These are phyloP conservation scores for Davidsoniella australis DNA, from an alignment of 2,329 filamentous ascomycete genomes.

Conservation along the genomic window DNA sequence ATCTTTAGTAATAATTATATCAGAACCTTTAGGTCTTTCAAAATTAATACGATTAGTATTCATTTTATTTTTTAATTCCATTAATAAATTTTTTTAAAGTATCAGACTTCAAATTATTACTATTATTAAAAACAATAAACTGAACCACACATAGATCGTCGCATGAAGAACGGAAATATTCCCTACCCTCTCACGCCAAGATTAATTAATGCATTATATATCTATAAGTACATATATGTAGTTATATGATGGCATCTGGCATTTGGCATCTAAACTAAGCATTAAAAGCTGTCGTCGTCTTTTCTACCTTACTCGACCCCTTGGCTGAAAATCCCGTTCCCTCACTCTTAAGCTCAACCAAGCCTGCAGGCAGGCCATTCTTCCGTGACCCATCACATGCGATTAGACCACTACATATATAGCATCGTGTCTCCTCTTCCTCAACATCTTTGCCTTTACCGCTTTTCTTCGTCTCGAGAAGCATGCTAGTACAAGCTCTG, in stretches of 20 bases:
- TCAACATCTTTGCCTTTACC: constrained; percentile 23
- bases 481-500: constrained; percentile 40
- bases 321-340: constrained; percentile 85
- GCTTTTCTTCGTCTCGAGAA: constrained; percentile 36
- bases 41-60: no score
- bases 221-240: background rate
- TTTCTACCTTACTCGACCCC: constrained; percentile 70
- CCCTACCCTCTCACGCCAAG: no score
- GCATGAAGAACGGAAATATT: no score
- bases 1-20: no score
- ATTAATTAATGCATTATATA: no score
- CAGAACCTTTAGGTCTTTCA: no score
- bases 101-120: no score
- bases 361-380: constrained; percentile 38
- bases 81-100: no score
- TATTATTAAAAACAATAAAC: no score
- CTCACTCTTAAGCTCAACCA: constrained; percentile 68
- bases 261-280: constrained; percentile 25
- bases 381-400: constrained; percentile 24
- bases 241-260: background rate
- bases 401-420: constrained; percentile 73
- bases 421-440: constrained; percentile 43
- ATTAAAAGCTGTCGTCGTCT: constrained; percentile 69
- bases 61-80: no score
- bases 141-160: no score